Percentiles rank a stretch among this genome's conserved stretches.
phyloP scores from a whole-genome alignment of 306 rosid species.

The Pterocarpus santalinus region DNA sequence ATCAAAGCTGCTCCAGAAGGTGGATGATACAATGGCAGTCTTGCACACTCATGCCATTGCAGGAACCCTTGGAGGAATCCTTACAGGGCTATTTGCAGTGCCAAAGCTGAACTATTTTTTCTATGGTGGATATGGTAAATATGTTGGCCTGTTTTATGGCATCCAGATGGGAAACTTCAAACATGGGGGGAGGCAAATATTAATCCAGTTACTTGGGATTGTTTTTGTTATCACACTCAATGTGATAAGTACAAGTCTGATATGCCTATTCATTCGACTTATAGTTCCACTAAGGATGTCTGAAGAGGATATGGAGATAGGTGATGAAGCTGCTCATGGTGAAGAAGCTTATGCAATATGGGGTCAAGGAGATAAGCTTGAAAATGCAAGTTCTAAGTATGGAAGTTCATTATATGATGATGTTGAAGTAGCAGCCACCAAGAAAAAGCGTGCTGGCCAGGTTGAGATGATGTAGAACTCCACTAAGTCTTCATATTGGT shows the following conservation, averaged over 20 bases:
- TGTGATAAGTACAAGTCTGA: constrained; percentile 51
- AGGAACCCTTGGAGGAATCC: constrained; percentile 60
- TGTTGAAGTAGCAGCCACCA: constrained; percentile 42
- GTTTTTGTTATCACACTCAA: constrained; percentile 49
- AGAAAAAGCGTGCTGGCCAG: constrained; percentile 44
- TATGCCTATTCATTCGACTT: constrained; percentile 47
- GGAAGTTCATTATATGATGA: constrained; percentile 57
- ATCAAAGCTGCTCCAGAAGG: neutral
- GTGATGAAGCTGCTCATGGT: constrained; percentile 68
- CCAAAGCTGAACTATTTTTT: constrained; percentile 50
- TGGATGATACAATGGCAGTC: constrained; percentile 66
- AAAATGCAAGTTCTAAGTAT: constrained; percentile 49
- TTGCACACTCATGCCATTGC: constrained; percentile 65
- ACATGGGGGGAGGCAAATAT: constrained; percentile 45
- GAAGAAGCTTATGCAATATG: constrained; percentile 69
- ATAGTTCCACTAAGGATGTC: constrained; percentile 58
- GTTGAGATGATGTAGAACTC: constrained; percentile 47
- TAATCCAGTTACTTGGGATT: constrained; percentile 49
- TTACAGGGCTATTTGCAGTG: constrained; percentile 58
- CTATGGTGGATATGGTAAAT: neutral
- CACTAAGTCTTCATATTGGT: neutral
- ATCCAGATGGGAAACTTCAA: neutral
- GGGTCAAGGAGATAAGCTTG: constrained; percentile 68
- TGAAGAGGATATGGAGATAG: constrained; percentile 64
- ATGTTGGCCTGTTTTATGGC: constrained; percentile 58